A percentile compares a stretch with the other conserved stretches of the same genome.
These are phyloP conservation scores for Citrullus mucosospermus DNA, from an alignment of 306 rosid species.

Conservation along the genomic window DNA sequence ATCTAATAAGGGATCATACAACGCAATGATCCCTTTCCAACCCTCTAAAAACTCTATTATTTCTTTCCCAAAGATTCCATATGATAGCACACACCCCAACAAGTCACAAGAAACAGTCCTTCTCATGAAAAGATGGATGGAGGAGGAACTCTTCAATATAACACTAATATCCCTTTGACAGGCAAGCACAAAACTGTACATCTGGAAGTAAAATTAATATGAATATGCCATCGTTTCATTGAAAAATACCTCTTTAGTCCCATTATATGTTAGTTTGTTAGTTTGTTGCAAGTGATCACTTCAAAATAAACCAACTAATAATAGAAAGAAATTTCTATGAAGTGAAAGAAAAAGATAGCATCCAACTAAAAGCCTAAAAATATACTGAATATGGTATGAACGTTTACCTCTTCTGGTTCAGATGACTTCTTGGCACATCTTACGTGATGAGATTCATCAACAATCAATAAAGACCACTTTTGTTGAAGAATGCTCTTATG, in stretches of 20 bases:
- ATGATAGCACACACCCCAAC: no score
- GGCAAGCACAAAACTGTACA: no score
- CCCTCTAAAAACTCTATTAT: no score
- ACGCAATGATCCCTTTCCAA: no score
- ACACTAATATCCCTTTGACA: no score
- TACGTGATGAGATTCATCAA: conserved; percentile 91
- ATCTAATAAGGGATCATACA: no score
- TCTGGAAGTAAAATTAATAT: not conserved
- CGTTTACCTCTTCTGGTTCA: conserved; percentile 77
- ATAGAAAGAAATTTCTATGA: not conserved
- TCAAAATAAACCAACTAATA: not conserved
- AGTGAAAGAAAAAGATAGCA: not conserved
- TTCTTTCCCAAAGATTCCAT: no score
- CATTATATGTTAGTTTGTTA: not conserved
- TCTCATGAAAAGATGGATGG: no score
- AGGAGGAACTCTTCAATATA: no score
- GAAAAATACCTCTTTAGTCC: not conserved
- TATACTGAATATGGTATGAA: conserved; percentile 5
- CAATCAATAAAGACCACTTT: conserved; percentile 77
- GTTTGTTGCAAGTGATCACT: not conserved
- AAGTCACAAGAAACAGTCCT: no score
- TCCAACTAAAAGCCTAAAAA: not conserved
- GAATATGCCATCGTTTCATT: not conserved
- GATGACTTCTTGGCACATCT: conserved; percentile 65
- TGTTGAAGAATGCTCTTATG: conserved; percentile 65